phyloP scores from a whole-genome alignment of 345 rosid species.

The Cochlearia excelsa region DNA sequence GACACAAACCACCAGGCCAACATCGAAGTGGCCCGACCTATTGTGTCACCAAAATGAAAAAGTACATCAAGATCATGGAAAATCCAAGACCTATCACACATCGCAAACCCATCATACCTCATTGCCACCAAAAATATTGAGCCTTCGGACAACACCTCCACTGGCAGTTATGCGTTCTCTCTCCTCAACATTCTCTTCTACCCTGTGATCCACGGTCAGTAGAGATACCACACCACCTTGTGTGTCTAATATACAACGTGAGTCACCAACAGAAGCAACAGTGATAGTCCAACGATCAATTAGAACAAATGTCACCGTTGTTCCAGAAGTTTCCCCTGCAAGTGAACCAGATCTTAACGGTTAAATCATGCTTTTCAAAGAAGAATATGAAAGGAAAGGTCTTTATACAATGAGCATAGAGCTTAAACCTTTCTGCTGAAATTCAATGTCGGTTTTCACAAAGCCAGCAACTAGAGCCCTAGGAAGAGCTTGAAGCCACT shows the following conservation, averaged over 20 bases:
- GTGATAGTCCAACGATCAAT: conserved; percentile 99
- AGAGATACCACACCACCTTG: conserved; percentile 95
- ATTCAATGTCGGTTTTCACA: conserved; percentile 97
- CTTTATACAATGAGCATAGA: conserved; percentile 1
- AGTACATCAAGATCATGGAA: too few relatives aligned
- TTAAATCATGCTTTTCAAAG: conserved; percentile 20
- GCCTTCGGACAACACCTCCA: conserved; percentile 99
- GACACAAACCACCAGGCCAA: conserved; percentile 99
- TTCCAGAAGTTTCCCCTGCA: conserved; percentile 97
- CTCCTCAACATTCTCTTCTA: conserved; percentile 97
- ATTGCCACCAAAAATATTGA: conserved; percentile 92
- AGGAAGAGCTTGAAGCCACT: conserved; percentile 99
- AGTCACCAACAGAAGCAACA: conserved; percentile 99
- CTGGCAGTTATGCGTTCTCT: conserved; percentile 99
- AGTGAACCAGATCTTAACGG: conserved; percentile 28
- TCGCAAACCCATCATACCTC: conserved; percentile 49
- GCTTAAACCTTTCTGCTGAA: conserved; percentile 76
- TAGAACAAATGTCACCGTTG: conserved; percentile 94
- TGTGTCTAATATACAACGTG: conserved; percentile 96
- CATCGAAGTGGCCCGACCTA: conserved; percentile 99
- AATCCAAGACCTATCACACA: too few relatives aligned
- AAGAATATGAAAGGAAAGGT: conserved; percentile 2
- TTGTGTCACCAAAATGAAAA: conserved; percentile 2
- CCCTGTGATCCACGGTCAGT: conserved; percentile 94
- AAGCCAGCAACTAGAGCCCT: conserved; percentile 96